A percentile compares a stretch with the other conserved stretches of the same genome.
Evolutionary conservation across 352 stramenopile species (phyloP).

Genomic region (Phytophthora palmivora): DNA sequence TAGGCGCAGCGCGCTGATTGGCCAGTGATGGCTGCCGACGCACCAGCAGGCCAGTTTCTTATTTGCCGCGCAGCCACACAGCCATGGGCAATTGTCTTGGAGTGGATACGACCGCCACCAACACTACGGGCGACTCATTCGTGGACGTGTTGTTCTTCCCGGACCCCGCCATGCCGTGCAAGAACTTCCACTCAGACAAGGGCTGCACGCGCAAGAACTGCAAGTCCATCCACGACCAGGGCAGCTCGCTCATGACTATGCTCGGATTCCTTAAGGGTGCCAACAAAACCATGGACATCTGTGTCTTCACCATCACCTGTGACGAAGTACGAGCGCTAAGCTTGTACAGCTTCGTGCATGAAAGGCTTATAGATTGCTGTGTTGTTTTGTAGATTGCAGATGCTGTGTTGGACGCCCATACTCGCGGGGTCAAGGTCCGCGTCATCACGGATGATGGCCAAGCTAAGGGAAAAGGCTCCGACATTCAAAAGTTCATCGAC

Average conservation of each 20-base stretch:
- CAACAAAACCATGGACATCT: conserved; percentile 67
- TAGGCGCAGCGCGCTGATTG: conserved; percentile 11
- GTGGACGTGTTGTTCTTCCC: conserved; percentile 81
- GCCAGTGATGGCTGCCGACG: conserved; percentile 18
- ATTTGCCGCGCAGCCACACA: conserved; percentile 7
- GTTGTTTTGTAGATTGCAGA: conserved; percentile 55
- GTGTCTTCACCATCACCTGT: conserved; percentile 80
- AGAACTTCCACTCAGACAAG: conserved; percentile 51
- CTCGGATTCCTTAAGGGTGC: conserved; percentile 53
- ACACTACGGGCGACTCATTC: conserved; percentile 54
- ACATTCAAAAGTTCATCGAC: conserved; percentile 81
- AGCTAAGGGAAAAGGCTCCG: conserved; percentile 61
- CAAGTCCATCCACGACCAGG: conserved; percentile 66
- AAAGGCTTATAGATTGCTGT: too few relatives aligned
- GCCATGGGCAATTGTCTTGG: conserved; percentile 74
- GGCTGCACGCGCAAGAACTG: conserved; percentile 73
- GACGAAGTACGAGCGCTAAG: conserved; percentile 49
- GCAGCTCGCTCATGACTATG: conserved; percentile 65
- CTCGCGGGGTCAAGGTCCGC: conserved; percentile 57
- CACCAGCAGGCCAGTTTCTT: conserved; percentile 8
- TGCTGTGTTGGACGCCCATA: conserved; percentile 60
- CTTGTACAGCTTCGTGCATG: too few relatives aligned
- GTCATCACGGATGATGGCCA: conserved; percentile 76
- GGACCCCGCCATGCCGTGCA: conserved; percentile 68
- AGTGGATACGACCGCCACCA: conserved; percentile 16